Evolutionary conservation across 2,329 filamentous ascomycete species (phyloP).

Genomic region (Paecilomyces dactylethromorphus): DNA sequence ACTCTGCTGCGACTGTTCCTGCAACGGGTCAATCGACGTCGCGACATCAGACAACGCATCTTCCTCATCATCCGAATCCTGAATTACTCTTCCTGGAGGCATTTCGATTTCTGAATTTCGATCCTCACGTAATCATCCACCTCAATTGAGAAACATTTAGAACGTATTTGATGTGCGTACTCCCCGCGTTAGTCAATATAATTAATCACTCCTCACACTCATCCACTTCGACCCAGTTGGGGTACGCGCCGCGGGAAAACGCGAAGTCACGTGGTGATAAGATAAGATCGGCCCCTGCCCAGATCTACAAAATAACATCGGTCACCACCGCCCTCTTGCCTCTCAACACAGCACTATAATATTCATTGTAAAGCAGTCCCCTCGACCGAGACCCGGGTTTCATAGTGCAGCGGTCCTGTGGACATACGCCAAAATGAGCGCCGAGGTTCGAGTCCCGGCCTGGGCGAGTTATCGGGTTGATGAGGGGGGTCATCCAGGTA

Average conservation of each 20-base stretch:
- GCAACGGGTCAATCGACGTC: slow-evolving; percentile 13
- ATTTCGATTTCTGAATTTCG: slow-evolving; percentile 14
- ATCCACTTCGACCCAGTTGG: too few relatives aligned
- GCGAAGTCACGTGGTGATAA: slow-evolving; percentile 27
- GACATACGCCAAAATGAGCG: not conserved
- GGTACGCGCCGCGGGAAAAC: slow-evolving; percentile 13
- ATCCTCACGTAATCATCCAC: not conserved
- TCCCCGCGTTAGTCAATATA: too few relatives aligned
- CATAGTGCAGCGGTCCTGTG: not conserved
- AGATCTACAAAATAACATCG: not conserved
- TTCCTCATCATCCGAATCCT: slow-evolving; percentile 39
- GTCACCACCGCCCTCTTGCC: too few relatives aligned
- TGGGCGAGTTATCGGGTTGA: too few relatives aligned
- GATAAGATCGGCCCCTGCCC: not conserved
- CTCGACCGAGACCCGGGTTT: too few relatives aligned
- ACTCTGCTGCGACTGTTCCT: slow-evolving; percentile 7
- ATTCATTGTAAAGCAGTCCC: not conserved
- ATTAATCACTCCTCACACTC: too few relatives aligned
- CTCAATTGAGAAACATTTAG: not conserved
- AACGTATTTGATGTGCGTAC: not conserved
- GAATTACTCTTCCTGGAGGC: slow-evolving; percentile 32
- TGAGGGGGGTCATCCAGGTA: too few relatives aligned
- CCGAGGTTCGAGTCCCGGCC: not conserved
- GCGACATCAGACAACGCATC: slow-evolving; percentile 23
- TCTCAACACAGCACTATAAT: not conserved